phyloP scores from a whole-genome alignment of 805 yeast genomes.

The Sungouiella thailandica region DNA sequence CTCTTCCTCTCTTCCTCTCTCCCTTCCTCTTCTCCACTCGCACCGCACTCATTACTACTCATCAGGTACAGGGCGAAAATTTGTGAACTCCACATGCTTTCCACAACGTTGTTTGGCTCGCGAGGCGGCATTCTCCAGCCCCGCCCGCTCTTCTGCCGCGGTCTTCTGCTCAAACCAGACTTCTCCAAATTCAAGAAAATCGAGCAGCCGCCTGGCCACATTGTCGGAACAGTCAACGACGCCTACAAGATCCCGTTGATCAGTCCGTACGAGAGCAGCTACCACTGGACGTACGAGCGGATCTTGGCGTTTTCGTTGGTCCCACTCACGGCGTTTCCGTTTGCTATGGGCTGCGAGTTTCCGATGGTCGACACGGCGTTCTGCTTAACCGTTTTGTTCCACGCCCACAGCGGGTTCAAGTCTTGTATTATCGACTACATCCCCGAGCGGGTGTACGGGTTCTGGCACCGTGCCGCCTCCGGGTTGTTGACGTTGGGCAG shows the following conservation, averaged over 20 bases:
- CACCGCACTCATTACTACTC: too few species aligned
- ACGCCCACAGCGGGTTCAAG: slow-evolving; percentile 81
- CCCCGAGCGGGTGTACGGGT: slow-evolving; percentile 80
- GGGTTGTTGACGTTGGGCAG: slow-evolving; percentile 70
- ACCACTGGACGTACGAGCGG: slow-evolving; percentile 93
- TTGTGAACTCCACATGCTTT: too few species aligned
- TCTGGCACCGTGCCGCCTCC: slow-evolving; percentile 65
- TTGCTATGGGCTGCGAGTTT: slow-evolving; percentile 65
- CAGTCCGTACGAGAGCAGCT: slow-evolving; percentile 69
- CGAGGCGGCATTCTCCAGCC: too few species aligned
- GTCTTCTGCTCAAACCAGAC: slow-evolving; percentile 37
- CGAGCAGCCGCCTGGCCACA: slow-evolving; percentile 84
- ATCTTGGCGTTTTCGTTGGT: slow-evolving; percentile 62
- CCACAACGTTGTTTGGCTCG: too few species aligned
- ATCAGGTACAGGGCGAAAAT: too few species aligned
- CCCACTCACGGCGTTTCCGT: slow-evolving; percentile 74
- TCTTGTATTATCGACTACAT: slow-evolving; percentile 91
- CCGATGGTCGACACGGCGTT: slow-evolving; percentile 71
- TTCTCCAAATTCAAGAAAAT: slow-evolving; percentile 47
- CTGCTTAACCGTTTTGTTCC: slow-evolving; percentile 63
- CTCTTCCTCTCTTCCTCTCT: too few species aligned
- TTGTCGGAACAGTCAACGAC: slow-evolving; percentile 91
- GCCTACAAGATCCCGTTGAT: slow-evolving; percentile 67
- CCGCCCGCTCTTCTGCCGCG: too few species aligned
- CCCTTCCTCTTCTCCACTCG: too few species aligned